Evolutionary conservation across 1,139 yeast genomes (phyloP).

Genomic region (Hyphopichia fennica): DNA sequence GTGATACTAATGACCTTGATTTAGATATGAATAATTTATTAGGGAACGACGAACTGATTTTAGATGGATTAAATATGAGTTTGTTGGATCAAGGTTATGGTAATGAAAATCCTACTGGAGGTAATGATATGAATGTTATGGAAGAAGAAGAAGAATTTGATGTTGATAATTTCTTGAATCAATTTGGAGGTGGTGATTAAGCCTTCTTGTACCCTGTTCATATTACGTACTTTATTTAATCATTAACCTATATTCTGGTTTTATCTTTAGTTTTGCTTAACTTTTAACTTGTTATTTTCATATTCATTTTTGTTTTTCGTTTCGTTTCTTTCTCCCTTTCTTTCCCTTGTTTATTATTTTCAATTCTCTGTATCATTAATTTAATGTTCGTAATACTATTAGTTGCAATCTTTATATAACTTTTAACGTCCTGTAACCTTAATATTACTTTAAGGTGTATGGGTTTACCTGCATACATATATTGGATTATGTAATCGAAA

Average conservation of each 20-base stretch:
- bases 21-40: constrained; percentile 42
- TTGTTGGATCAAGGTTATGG: constrained; percentile 38
- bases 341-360: neutral
- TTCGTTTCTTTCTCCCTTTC: neutral
- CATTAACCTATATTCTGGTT: too few species aligned
- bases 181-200: constrained; percentile 38
- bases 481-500: neutral
- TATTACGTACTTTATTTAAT: neutral
- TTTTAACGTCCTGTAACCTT: too few species aligned
- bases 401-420: too few species aligned
- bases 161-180: constrained; percentile 48
- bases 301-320: neutral
- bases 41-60: constrained; percentile 44
- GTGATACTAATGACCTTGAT: constrained; percentile 23
- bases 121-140: constrained; percentile 14
- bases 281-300: neutral
- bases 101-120: constrained; percentile 10
- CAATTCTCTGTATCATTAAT: neutral
- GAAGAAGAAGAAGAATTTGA: constrained; percentile 42
- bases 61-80: constrained; percentile 47
- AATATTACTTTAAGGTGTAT: too few species aligned
- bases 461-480: too few species aligned
- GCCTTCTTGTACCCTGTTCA: neutral
- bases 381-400: neutral
- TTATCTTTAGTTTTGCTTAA: neutral